phyloP scores from a whole-genome alignment of 345 rosid species.

The Euphorbia tirucalli region DNA sequence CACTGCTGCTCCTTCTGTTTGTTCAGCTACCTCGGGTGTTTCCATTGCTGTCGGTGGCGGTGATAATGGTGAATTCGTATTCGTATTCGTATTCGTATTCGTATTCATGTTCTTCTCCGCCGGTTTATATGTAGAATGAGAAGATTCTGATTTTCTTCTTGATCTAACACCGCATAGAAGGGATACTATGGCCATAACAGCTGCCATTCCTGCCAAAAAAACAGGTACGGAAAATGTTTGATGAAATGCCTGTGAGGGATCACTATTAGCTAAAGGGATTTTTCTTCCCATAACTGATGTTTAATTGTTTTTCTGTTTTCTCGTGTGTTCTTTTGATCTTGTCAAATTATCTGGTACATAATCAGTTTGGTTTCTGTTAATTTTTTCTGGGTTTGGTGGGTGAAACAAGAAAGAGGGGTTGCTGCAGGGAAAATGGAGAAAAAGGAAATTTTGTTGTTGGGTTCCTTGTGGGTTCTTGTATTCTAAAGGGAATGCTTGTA shows the following conservation, averaged over 20 bases:
- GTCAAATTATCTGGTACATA: no score
- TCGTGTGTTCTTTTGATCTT: no score
- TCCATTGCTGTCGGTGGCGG: not conserved
- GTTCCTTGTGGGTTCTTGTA: not conserved
- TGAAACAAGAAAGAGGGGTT: no score
- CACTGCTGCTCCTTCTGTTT: not conserved
- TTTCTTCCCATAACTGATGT: conserved; percentile 42
- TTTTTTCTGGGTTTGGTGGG: not conserved
- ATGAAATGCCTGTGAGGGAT: conserved; percentile 16
- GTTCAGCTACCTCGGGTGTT: not conserved
- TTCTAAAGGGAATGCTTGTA: conserved; percentile 23
- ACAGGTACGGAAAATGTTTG: conserved; percentile 20
- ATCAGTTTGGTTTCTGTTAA: not conserved
- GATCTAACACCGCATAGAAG: conserved; percentile 45
- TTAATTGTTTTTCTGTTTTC: not conserved
- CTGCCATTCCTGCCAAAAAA: conserved; percentile 29
- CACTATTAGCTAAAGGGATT: conserved; percentile 19
- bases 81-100: no score
- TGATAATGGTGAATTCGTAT: not conserved
- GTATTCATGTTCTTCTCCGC: not conserved
- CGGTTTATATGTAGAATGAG: not conserved
- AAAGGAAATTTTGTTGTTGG: no score
- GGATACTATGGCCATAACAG: conserved; percentile 35
- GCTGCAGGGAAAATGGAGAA: no score
- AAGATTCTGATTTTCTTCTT: conserved; percentile 18